Evolutionary conservation across 2,329 filamentous ascomycete species (phyloP).

Genomic region (Cordyceps cicadae): DNA sequence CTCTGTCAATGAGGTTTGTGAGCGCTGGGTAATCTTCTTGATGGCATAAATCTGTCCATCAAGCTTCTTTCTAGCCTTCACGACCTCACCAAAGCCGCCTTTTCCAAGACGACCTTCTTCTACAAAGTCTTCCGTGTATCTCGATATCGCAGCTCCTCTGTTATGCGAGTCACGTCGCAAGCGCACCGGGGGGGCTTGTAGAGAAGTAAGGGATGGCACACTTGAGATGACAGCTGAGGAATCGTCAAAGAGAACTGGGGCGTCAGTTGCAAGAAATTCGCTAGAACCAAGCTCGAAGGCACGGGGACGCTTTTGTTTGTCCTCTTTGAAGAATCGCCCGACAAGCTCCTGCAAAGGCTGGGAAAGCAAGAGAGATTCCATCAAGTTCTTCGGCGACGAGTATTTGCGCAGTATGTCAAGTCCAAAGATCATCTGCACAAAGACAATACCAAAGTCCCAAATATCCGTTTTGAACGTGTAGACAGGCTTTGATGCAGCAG

Average conservation of each 20-base stretch:
- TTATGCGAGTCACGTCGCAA: constrained; percentile 55
- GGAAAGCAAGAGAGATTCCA: constrained; percentile 64
- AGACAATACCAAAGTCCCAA: constrained; percentile 88
- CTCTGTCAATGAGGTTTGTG: constrained; percentile 70
- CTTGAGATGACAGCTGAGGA: constrained; percentile 31
- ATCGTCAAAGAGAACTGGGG: constrained; percentile 46
- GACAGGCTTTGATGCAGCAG: constrained; percentile 51
- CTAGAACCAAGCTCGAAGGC: constrained; percentile 65
- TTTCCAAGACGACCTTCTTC: constrained; percentile 85
- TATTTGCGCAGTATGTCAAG: constrained; percentile 68
- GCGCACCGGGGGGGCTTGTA: constrained; percentile 37
- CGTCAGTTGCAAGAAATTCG: constrained; percentile 59
- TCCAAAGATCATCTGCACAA: constrained; percentile 91
- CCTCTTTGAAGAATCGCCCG: constrained; percentile 73
- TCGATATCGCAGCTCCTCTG: constrained; percentile 48
- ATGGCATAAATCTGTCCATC: constrained; percentile 92
- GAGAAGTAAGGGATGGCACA: constrained; percentile 34
- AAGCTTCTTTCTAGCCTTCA: constrained; percentile 88
- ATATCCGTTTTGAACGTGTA: constrained; percentile 77
- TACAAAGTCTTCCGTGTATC: constrained; percentile 83
- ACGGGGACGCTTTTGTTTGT: constrained; percentile 74
- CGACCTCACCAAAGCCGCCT: constrained; percentile 92
- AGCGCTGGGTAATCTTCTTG: constrained; percentile 87
- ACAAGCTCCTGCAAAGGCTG: constrained; percentile 71
- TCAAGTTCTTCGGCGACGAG: constrained; percentile 66